Percentiles rank a stretch among this genome's conserved stretches.
Conservation (phyloP, 2,329 filamentous ascomycete species). For the Microdochium trichocladiopsis region DNA sequence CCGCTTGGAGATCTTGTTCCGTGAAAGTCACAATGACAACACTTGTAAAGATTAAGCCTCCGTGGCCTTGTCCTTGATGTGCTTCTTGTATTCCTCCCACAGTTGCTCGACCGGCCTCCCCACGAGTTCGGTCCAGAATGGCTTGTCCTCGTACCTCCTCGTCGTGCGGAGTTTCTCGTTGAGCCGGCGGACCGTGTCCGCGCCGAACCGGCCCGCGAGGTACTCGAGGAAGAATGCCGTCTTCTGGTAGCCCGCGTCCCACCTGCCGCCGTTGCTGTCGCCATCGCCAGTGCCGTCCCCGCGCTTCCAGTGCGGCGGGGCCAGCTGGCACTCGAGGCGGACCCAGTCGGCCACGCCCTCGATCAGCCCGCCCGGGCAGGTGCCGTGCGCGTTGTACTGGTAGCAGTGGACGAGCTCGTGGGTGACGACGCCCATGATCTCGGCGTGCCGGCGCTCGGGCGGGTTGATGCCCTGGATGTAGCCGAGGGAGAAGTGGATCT, state of each 20-base stretch:
- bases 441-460: slow-evolving; percentile 36
- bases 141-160: slow-evolving; percentile 52
- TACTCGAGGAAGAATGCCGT: slow-evolving; percentile 90
- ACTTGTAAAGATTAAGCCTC: neutral
- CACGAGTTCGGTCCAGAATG: slow-evolving; percentile 63
- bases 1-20: no score
- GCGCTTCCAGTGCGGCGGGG: slow-evolving; percentile 77
- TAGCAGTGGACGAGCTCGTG: slow-evolving; percentile 96
- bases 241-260: slow-evolving; percentile 85
- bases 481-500: slow-evolving; percentile 77
- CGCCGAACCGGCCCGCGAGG: slow-evolving; percentile 61
- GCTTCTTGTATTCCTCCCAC: slow-evolving; percentile 64
- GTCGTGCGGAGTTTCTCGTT: slow-evolving; percentile 60
- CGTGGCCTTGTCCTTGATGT: slow-evolving; percentile 5
- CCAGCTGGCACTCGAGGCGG: slow-evolving; percentile 63
- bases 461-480: slow-evolving; percentile 55
- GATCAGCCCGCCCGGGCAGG: slow-evolving; percentile 68
- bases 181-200: slow-evolving; percentile 52
- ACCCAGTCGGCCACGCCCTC: slow-evolving; percentile 96
- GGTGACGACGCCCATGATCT: slow-evolving; percentile 77
- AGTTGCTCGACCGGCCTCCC: slow-evolving; percentile 59
- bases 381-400: slow-evolving; percentile 63
- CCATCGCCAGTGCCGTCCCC: slow-evolving; percentile 4
- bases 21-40: no score
- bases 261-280: slow-evolving; percentile 39